Evolutionary conservation across 164 flowering plant species (phyloP), one percentile per base, ranked within the genome.

Genomic region (Nymphaea colorata): DNA sequence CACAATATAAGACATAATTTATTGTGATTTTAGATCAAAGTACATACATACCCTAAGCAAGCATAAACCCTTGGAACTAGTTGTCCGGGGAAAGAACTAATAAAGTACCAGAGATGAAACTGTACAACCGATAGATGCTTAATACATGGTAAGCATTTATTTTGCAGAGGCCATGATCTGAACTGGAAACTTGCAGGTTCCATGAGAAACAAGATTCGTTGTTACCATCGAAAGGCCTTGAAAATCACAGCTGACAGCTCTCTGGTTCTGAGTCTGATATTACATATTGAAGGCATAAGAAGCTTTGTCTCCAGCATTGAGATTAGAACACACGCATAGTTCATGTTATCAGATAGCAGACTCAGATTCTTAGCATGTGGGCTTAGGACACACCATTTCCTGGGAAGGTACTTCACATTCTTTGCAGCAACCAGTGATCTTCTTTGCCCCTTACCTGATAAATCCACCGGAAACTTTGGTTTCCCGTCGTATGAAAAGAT

Each of bases 211-310:
- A 62, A 80, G 73, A 64, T 74, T 73, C 16, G 73, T 73, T 2
- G 81, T 76, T 43, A 79, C 7, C 67, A 17, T 64, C 14, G 83
- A 84, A 4, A 81, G 69, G n/a, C 86, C 86, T 64, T 76, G 69
- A 57, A 83, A 83, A 63, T 71, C 64, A 64, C 86, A 83, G 69
- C 79, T 78, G 69, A n/a, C n/a, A 4, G 45, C 64, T 15, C 68
- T 68, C 65, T 82, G 86, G 66, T 73, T 74, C 61, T 79, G 75
- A 36, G 55, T 76, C 71, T 83, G 86, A 67, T 66, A 83, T 69
- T 79, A 83, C 76, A 76, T 73, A 69, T 83, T 83, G 67, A 83
- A 81, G 25, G 81, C 86, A 68, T 79, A 83, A 7, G 86, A 83
- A 59, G 76, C 84, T 68, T 83, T 81, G 3, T 79, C 80, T 6